Conservation (phyloP, 352 stramenopile species). For the Globisporangium nodosum region DNA sequence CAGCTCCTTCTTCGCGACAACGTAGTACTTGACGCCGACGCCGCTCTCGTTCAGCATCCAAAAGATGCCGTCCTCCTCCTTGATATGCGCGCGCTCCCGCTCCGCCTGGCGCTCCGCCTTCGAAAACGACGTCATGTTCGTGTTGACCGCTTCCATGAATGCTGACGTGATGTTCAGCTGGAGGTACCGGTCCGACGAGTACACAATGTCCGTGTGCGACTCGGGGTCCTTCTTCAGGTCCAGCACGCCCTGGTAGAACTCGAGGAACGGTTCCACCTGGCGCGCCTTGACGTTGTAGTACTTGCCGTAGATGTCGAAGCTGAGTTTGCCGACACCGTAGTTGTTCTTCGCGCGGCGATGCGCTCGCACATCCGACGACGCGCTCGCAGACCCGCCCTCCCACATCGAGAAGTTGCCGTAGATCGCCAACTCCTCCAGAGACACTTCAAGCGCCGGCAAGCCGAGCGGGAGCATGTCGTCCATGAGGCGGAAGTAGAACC, state of each 20-base stretch:
- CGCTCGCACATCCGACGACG: slow-evolving; percentile 29
- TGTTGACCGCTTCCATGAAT: slow-evolving; percentile 80
- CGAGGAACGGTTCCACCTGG: slow-evolving; percentile 80
- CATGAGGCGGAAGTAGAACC: slow-evolving; percentile 83
- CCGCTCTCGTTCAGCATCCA: slow-evolving; percentile 84
- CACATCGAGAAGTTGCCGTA: slow-evolving; percentile 70
- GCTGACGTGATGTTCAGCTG: slow-evolving; percentile 81
- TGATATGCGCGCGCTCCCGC: slow-evolving; percentile 66
- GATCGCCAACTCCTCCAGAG: slow-evolving; percentile 68
- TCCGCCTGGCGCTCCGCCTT: slow-evolving; percentile 41
- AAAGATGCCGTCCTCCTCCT: slow-evolving; percentile 75
- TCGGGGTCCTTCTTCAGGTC: slow-evolving; percentile 75
- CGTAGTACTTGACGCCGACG: slow-evolving; percentile 74
- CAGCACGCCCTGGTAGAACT: slow-evolving; percentile 78
- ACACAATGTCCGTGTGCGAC: slow-evolving; percentile 56
- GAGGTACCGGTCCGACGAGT: slow-evolving; percentile 79
- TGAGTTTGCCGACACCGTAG: slow-evolving; percentile 68
- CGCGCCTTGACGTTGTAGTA: slow-evolving; percentile 82
- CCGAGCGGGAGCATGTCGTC: slow-evolving; percentile 75
- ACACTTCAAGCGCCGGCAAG: slow-evolving; percentile 72
- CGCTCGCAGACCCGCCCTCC: slow-evolving; percentile 36
- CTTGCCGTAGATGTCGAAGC: slow-evolving; percentile 82
- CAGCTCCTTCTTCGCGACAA: slow-evolving; percentile 64
- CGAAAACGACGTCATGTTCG: slow-evolving; percentile 58
- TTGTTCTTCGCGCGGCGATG: slow-evolving; percentile 51